phyloP scores from a whole-genome alignment of 2,329 filamentous ascomycete species.

The Botrytis tulipae region DNA sequence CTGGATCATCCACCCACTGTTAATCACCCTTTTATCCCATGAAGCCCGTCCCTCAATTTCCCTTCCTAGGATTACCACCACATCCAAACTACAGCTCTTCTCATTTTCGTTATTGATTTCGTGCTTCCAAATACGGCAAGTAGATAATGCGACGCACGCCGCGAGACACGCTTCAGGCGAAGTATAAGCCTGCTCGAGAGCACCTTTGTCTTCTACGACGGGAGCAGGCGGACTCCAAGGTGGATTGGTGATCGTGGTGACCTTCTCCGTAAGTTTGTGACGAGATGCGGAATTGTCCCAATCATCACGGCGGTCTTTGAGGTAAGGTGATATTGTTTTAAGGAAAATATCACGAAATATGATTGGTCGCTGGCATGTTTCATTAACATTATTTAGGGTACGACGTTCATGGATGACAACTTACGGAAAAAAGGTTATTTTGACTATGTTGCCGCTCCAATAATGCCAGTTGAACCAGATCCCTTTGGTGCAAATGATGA shows the following conservation, averaged over 20 bases:
- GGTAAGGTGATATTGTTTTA: conserved; percentile 6
- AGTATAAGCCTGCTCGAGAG: not conserved
- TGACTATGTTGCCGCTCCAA: conserved; percentile 13
- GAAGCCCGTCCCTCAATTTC: not conserved
- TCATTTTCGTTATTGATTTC: not conserved
- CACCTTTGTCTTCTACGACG: not conserved
- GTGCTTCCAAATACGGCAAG: conserved; percentile 18
- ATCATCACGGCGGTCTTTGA: not conserved
- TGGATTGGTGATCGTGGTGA: not conserved
- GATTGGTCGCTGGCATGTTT: not conserved
- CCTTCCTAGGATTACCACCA: conserved; percentile 8
- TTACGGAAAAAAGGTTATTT: not conserved
- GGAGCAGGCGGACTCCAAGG: conserved; percentile 1
- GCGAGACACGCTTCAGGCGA: conserved; percentile 11
- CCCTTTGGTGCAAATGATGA: conserved; percentile 24
- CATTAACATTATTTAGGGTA: not conserved
- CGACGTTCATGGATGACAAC: not conserved
- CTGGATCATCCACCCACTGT: conserved; percentile 17
- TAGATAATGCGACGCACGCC: conserved; percentile 1
- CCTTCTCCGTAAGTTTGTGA: not conserved
- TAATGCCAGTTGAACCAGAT: conserved; percentile 11
- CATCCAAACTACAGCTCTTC: conserved; percentile 3
- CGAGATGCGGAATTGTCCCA: conserved; percentile 24
- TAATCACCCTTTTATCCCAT: not conserved
- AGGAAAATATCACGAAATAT: conserved; percentile 7